Evolutionary conservation across 495 filamentous ascomycete species (phyloP).

Genomic region (Lasiosphaeria hispida): DNA sequence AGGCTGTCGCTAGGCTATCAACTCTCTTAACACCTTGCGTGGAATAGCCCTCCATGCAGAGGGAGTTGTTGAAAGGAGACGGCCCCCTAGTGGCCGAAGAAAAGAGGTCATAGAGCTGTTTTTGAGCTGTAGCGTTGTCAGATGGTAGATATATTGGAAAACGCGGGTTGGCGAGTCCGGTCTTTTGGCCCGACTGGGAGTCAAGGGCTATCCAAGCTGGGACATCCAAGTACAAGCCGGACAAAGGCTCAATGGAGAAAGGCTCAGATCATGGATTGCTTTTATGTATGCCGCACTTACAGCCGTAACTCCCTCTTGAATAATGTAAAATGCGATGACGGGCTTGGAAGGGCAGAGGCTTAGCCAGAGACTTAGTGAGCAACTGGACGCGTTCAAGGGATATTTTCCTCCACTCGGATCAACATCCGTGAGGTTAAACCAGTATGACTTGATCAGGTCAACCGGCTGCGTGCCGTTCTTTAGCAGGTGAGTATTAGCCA

Average conservation of each 20-base stretch:
- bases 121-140: too few species aligned
- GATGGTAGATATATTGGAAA: slow-evolving; percentile 47
- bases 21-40: too few species aligned
- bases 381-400: not conserved
- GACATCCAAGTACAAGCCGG: slow-evolving; percentile 46
- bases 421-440: slow-evolving; percentile 40
- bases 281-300: too few species aligned
- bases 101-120: too few species aligned
- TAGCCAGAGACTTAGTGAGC: too few species aligned
- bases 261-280: slow-evolving; percentile 48
- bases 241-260: slow-evolving; percentile 28
- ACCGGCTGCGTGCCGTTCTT: slow-evolving; percentile 40
- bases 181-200: slow-evolving; percentile 45
- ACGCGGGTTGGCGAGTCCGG: slow-evolving; percentile 44
- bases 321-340: slow-evolving; percentile 51
- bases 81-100: too few species aligned
- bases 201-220: slow-evolving; percentile 40
- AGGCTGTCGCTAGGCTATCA: too few species aligned
- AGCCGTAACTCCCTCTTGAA: too few species aligned
- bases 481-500: slow-evolving; percentile 44
- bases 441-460: slow-evolving; percentile 51
- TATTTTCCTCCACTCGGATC: slow-evolving; percentile 28
- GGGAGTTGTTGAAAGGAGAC: too few species aligned
- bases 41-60: too few species aligned
- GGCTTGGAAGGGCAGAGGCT: slow-evolving; percentile 25